These are phyloP conservation scores for Taphrina betulina DNA, from an alignment of 1,139 yeast species.

Conservation along the genomic window DNA sequence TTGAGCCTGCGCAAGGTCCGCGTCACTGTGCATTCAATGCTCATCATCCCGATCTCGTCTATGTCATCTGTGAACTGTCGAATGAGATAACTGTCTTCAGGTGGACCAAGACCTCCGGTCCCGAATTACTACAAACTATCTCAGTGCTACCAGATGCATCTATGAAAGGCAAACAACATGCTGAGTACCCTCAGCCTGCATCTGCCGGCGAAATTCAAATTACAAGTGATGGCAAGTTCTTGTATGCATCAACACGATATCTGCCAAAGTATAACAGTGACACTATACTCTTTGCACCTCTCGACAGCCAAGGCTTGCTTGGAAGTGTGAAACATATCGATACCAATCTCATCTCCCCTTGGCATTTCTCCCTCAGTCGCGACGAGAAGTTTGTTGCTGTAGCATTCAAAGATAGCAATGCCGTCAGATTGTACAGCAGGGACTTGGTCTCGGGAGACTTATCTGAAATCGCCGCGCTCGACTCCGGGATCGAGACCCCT, in stretches of 20 bases:
- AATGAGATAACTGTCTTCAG: conserved; percentile 17
- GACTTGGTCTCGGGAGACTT: neutral
- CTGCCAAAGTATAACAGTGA: conserved; percentile 16
- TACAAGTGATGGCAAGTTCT: conserved; percentile 5
- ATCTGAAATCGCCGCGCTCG: neutral
- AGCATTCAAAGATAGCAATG: conserved; percentile 9
- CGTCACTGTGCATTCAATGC: conserved; percentile 28
- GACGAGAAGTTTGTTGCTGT: conserved; percentile 11
- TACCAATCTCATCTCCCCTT: conserved; percentile 12
- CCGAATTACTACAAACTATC: conserved; percentile 3
- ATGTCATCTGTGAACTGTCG: conserved; percentile 25
- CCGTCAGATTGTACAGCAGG: conserved; percentile 15
- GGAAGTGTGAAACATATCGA: conserved; percentile 3
- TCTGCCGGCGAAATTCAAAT: conserved; percentile 25
- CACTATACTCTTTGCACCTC: conserved; percentile 2
- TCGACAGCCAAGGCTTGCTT: conserved; percentile 7
- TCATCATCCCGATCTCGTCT: conserved; percentile 9
- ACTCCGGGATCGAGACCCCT: neutral
- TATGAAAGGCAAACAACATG: neutral
- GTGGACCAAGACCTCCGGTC: neutral
- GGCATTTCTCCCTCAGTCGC: conserved; percentile 8
- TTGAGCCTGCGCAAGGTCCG: conserved; percentile 27
- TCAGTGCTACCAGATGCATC: conserved; percentile 8
- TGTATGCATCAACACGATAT: conserved; percentile 27
- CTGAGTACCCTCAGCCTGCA: conserved; percentile 20